phyloP scores from a whole-genome alignment of 345 rosid genomes.

The Nephelium lappaceum region DNA sequence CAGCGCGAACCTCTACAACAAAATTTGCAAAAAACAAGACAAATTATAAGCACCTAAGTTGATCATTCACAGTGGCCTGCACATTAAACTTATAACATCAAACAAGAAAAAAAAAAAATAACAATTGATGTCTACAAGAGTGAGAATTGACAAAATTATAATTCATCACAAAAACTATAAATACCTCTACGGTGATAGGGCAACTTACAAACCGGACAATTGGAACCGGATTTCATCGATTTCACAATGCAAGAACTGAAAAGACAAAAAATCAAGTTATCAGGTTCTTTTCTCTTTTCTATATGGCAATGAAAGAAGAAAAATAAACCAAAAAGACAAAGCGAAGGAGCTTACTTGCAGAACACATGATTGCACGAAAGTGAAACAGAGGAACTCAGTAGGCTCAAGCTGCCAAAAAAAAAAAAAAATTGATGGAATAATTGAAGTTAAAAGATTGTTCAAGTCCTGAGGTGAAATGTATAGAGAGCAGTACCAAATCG shows the following conservation, averaged over 20 bases:
- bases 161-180: neutral
- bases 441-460: neutral
- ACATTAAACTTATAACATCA: neutral
- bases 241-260: conserved; percentile 70
- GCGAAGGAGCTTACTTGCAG: conserved; percentile 67
- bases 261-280: conserved; percentile 1
- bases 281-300: neutral
- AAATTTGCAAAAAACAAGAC: neutral
- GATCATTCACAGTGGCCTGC: neutral
- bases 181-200: conserved; percentile 80
- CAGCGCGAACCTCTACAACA: conserved; percentile 73
- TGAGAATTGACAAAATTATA: neutral
- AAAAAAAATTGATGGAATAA: neutral
- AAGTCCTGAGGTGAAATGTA: neutral
- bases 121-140: neutral
- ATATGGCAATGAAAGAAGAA: neutral
- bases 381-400: conserved; percentile 67
- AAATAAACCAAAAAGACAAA: neutral
- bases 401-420: conserved; percentile 60
- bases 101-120: neutral
- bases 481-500: conserved; percentile 63
- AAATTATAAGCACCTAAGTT: neutral
- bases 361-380: conserved; percentile 85
- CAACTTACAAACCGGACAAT: conserved; percentile 85
- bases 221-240: conserved; percentile 73